Percentiles rank a stretch among this genome's conserved stretches.
Evolutionary conservation across 352 stramenopile species (phyloP).

Genomic region (Phytophthora hibernalis): DNA sequence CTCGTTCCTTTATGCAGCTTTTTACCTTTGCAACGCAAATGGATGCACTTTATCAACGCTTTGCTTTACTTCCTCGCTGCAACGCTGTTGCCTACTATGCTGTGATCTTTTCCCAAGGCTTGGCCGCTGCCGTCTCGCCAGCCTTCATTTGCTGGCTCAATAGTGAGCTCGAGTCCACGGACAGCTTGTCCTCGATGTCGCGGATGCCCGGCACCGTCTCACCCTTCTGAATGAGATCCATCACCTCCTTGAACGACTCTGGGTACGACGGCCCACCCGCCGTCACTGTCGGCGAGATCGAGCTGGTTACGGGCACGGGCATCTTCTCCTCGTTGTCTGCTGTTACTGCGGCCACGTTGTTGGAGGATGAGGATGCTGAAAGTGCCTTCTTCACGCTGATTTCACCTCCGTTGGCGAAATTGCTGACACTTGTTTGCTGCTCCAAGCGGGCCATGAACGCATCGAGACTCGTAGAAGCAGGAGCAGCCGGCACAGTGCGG

Average conservation of each 20-base stretch:
- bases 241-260: conserved; percentile 77
- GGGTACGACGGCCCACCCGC: conserved; percentile 56
- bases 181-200: conserved; percentile 79
- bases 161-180: conserved; percentile 53
- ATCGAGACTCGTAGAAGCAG: conserved; percentile 42
- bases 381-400: conserved; percentile 23
- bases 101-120: conserved; percentile 58
- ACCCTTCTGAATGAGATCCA: conserved; percentile 78
- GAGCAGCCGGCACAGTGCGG: background rate
- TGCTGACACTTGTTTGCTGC: conserved; percentile 52
- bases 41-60: conserved; percentile 14
- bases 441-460: conserved; percentile 66
- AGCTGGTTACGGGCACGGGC: conserved; percentile 14
- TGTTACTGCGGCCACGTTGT: background rate
- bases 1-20: too few species aligned
- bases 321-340: conserved; percentile 43
- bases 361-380: background rate
- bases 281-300: conserved; percentile 26
- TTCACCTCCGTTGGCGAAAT: conserved; percentile 25
- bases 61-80: conserved; percentile 4
- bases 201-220: conserved; percentile 77
- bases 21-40: background rate
- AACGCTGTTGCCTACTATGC: conserved; percentile 24
- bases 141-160: conserved; percentile 33
- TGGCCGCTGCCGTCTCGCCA: conserved; percentile 25